Evolutionary conservation across 495 filamentous ascomycete genomes (phyloP).

Genomic region (Hyaloscypha finlandica): DNA sequence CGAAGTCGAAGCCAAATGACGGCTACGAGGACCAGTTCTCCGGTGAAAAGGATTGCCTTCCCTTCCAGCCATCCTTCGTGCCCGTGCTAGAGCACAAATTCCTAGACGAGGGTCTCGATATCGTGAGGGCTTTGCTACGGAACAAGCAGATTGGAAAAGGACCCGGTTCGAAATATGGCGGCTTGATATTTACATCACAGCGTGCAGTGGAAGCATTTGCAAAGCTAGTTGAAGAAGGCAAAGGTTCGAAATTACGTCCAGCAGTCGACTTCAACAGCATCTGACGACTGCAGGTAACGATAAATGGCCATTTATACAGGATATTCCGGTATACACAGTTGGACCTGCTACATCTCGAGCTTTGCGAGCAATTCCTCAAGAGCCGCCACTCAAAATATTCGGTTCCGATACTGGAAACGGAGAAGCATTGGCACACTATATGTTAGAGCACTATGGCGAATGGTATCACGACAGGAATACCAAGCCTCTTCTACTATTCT

Average conservation of each 20-base stretch:
- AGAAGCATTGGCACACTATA: conserved; percentile 72
- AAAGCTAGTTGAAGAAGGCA: conserved; percentile 56
- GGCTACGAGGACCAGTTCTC: conserved; percentile 78
- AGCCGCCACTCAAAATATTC: conserved; percentile 54
- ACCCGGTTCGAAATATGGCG: conserved; percentile 59
- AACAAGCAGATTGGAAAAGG: conserved; percentile 34
- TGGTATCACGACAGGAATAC: conserved; percentile 39
- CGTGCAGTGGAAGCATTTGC: conserved; percentile 87
- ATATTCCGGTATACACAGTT: conserved; percentile 79
- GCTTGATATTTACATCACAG: conserved; percentile 91
- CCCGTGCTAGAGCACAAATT: conserved; percentile 80
- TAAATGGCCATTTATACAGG: conserved; percentile 48
- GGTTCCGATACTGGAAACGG: conserved; percentile 84
- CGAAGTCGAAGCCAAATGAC: conserved; percentile 75
- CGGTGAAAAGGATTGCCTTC: conserved; percentile 39
- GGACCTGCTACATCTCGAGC: conserved; percentile 86
- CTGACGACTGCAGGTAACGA: conserved; percentile 29
- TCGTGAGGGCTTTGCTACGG: conserved; percentile 40
- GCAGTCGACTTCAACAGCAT: conserved; percentile 12
- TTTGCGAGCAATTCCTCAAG: conserved; percentile 57
- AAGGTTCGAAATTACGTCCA: conserved; percentile 38
- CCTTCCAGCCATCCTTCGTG: conserved; percentile 64
- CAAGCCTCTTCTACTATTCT: conserved; percentile 74
- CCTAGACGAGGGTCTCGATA: conserved; percentile 43
- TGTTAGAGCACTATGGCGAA: conserved; percentile 67